These are phyloP conservation scores for Castanea sativa DNA, from an alignment of 306 rosid genomes.

Conservation along the genomic window DNA sequence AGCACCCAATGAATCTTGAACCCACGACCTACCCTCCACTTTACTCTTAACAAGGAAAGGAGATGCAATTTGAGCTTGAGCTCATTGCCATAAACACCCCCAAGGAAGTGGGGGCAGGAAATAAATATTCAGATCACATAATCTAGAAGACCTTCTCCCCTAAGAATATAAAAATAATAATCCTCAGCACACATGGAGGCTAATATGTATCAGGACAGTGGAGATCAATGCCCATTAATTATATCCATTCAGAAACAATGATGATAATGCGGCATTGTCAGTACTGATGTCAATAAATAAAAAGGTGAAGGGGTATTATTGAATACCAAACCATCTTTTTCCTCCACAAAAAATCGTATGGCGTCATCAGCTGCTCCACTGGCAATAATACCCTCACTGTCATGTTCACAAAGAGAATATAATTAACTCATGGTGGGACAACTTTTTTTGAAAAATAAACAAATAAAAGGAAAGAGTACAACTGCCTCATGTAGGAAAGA, in stretches of 20 bases:
- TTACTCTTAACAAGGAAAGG: too few relatives aligned
- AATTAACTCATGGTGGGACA: slow-evolving; percentile 18
- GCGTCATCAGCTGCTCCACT: slow-evolving; percentile 98
- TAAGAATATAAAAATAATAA: background rate
- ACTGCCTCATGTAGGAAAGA: background rate
- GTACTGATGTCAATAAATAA: background rate
- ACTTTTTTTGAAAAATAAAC: background rate
- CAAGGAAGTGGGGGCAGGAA: background rate
- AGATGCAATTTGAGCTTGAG: too few relatives aligned
- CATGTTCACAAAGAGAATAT: slow-evolving; percentile 30
- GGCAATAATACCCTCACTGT: slow-evolving; percentile 83
- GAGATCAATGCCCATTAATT: background rate
- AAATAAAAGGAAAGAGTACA: background rate
- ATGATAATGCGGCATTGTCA: background rate
- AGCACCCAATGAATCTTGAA: too few relatives aligned
- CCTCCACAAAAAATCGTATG: slow-evolving; percentile 72
- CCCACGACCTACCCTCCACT: too few relatives aligned
- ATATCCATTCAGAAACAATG: background rate
- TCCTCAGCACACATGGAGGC: background rate
- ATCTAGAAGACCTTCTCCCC: background rate
- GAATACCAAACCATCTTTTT: slow-evolving; percentile 57
- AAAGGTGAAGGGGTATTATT: background rate
- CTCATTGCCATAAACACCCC: background rate
- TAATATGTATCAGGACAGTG: background rate
- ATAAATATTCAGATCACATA: background rate